Evolutionary conservation across 495 filamentous ascomycete species (phyloP).

Genomic region (Neurospora sp.): DNA sequence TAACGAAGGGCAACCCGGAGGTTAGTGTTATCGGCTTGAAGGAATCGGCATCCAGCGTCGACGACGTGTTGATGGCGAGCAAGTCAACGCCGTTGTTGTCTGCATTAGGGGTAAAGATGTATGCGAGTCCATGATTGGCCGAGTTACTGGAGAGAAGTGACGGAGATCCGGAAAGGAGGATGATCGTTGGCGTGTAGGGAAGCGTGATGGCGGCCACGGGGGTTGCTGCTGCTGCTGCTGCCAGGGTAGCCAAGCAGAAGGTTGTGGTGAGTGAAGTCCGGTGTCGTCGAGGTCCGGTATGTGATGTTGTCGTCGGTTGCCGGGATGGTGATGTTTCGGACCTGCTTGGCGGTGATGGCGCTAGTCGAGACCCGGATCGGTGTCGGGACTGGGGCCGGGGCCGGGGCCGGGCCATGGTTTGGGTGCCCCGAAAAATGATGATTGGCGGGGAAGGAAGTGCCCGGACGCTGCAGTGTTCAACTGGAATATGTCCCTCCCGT

Average conservation of each 20-base stretch:
- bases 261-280: not conserved
- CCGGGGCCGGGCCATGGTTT: not conserved
- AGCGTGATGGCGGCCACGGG: constrained; percentile 30
- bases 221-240: not conserved
- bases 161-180: constrained; percentile 46
- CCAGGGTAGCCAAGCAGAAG: not conserved
- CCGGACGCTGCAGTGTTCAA: not conserved
- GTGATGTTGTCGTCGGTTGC: not conserved
- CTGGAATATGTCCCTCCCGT: not conserved
- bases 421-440: not conserved
- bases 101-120: constrained; percentile 47
- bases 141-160: constrained; percentile 24
- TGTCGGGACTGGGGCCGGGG: not conserved
- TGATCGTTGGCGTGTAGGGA: constrained; percentile 66
- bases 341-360: not conserved
- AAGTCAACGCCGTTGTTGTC: constrained; percentile 35
- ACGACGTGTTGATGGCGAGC: constrained; percentile 53
- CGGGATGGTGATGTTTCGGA: not conserved
- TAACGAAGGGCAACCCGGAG: constrained; percentile 55
- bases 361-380: not conserved
- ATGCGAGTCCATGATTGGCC: constrained; percentile 26
- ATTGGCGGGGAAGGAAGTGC: not conserved
- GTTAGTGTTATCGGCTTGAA: constrained; percentile 48
- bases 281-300: constrained; percentile 3
- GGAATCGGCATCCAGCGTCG: constrained; percentile 40